phyloP scores from a whole-genome alignment of 129 eudicot species.

The Dittrichia graveolens region DNA sequence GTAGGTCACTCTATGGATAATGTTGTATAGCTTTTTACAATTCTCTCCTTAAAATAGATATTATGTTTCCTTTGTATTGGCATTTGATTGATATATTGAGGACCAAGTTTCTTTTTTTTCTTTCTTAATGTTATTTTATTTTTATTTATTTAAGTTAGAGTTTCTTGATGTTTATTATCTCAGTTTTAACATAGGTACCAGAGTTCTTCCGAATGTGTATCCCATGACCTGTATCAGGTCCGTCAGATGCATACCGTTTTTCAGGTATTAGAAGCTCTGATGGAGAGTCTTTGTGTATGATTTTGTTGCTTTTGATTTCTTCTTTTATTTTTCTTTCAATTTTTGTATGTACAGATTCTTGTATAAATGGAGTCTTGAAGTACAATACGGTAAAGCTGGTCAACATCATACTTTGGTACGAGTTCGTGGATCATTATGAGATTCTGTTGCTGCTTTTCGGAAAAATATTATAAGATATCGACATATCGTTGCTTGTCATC shows the following conservation, averaged over 20 bases:
- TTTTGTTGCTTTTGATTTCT: slow-evolving; percentile 14
- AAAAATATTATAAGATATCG: too few species aligned
- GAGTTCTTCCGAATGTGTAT: slow-evolving; percentile 39
- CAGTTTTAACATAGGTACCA: slow-evolving; percentile 53
- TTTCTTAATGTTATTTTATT: not conserved
- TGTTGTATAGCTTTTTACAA: slow-evolving; percentile 33
- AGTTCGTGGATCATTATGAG: not conserved
- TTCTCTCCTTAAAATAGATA: slow-evolving; percentile 33
- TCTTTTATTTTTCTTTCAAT: slow-evolving; percentile 8
- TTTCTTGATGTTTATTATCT: slow-evolving; percentile 41
- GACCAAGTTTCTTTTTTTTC: slow-evolving; percentile 28
- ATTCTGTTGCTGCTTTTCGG: too few species aligned
- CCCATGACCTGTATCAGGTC: slow-evolving; percentile 33
- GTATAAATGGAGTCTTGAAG: slow-evolving; percentile 22
- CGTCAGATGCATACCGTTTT: slow-evolving; percentile 12
- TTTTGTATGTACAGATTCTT: slow-evolving; percentile 26
- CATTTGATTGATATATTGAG: slow-evolving; percentile 19
- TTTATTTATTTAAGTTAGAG: slow-evolving; percentile 36
- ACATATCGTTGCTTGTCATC: not conserved
- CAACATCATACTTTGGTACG: slow-evolving; percentile 10
- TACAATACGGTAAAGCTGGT: not conserved
- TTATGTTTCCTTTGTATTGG: slow-evolving; percentile 23
- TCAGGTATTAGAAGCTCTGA: slow-evolving; percentile 17
- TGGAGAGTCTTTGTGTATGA: slow-evolving; percentile 1
- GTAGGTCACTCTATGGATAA: slow-evolving; percentile 27